A percentile compares a stretch with the other conserved stretches of the same genome.
phyloP scores from a whole-genome alignment of 23 red algal genomes.

The Gracilaria gracilis region DNA sequence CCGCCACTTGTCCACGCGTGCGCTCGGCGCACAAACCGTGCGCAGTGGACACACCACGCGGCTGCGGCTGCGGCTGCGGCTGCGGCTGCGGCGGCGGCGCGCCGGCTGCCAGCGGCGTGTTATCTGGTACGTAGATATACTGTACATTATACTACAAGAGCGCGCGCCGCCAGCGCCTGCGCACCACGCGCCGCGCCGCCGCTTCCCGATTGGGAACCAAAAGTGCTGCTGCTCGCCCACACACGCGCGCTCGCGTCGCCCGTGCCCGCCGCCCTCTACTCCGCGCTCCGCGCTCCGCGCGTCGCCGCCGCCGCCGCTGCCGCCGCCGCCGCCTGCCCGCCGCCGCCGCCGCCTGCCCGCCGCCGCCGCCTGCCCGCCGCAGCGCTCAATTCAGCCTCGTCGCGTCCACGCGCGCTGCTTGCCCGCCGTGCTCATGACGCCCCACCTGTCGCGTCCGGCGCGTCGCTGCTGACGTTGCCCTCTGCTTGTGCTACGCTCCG shows the following conservation, averaged over 20 bases:
- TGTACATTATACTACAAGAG: too few species aligned
- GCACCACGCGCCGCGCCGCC: background rate
- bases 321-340: background rate
- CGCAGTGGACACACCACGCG: too few species aligned
- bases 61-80: too few species aligned
- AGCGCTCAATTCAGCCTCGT: background rate
- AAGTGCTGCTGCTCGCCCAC: background rate
- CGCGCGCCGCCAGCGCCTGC: too few species aligned
- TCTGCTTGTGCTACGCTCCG: background rate
- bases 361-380: background rate
- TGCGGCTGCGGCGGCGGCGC: too few species aligned
- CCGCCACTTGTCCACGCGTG: too few species aligned
- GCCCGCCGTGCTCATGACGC: slow-evolving; percentile 9
- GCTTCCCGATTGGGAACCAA: background rate
- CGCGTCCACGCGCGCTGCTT: background rate
- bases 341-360: background rate
- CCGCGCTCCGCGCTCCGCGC: too few species aligned
- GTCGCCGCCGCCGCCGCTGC: background rate
- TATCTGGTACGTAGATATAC: too few species aligned
- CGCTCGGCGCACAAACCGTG: too few species aligned
- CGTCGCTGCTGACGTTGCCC: slow-evolving; percentile 25
- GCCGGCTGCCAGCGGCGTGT: too few species aligned
- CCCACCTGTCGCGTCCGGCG: background rate
- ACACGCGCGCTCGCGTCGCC: too few species aligned
- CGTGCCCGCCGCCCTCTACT: background rate